Base-by-base conservation (phyloP, 441 rosid genomes). In the Eutrema salsugineum region DNA sequence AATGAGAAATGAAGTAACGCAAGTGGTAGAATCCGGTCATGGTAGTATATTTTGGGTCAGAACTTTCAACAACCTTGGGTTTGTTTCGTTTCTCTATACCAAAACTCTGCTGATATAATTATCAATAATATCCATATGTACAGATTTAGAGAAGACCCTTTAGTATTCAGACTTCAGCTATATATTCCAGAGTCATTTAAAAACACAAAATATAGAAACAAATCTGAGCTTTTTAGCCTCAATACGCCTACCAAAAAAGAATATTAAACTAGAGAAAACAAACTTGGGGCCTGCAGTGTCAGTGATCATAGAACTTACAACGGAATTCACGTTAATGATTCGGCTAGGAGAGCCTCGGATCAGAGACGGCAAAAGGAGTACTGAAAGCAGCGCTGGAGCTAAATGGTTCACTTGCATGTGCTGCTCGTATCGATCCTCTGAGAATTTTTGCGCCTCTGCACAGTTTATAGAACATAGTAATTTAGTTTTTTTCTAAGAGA, bases 331-430 rank as follows among this genome's bases (percentile, higher is more conserved):
- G 78, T 95, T 95, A 61, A 95, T 80, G 77, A 91, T 85, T 71
- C 98, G 90, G 83, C 99, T 87, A 19, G 98, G 97, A 83, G 95
- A 89, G 47, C 98, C 99, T 76, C 85, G 90, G 78, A 95, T 79
- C 50, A 93, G 88, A 16, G 99, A 95, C 3, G 99, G 99, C 81
- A 95, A 82, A 78, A 93, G 98, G 77, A 93, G 83, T 53, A 93
- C 66, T 7, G 95, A 89, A 78, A 93, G 97, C 74, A 91, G 75
- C 10, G 98, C 90, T 60, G 98, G 98, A 80, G 97, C 97, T 70
- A 95, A 82, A 87, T 95, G 98, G 83, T 95, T 95, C 59, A 93
- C 99, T 93, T 91, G 98, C 95, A 93, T 89, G 76, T 95, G 99
- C 64, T 91, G 91, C 84, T 95, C 98, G 74, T 84, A 80, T 30